These are phyloP conservation scores for Kluyveromyces siamensis DNA, from an alignment of 805 yeast species.

Conservation along the genomic window DNA sequence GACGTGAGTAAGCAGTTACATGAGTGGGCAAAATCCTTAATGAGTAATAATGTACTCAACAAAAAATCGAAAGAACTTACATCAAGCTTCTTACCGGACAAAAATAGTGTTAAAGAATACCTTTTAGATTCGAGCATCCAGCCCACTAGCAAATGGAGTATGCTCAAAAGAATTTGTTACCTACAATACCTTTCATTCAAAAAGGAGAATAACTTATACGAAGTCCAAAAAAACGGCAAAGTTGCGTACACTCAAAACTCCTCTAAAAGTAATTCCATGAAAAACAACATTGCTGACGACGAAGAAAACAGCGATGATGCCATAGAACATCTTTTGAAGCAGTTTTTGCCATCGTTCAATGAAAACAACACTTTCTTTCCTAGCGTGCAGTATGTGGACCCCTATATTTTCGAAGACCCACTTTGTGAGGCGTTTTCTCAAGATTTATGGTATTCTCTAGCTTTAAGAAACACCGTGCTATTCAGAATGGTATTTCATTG, in stretches of 20 bases:
- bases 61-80: conserved; percentile 20
- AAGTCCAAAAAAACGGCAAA: not conserved
- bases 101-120: conserved; percentile 48
- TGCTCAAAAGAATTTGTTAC: conserved; percentile 63
- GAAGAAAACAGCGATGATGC: conserved; percentile 11
- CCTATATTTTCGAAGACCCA: conserved; percentile 85
- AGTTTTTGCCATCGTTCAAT: conserved; percentile 17
- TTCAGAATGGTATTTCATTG: conserved; percentile 82
- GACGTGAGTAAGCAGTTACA: conserved; percentile 47
- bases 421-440: conserved; percentile 71
- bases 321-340: conserved; percentile 22
- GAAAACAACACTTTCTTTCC: conserved; percentile 13
- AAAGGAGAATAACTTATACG: conserved; percentile 26
- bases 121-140: conserved; percentile 38
- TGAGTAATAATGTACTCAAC: conserved; percentile 23
- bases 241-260: conserved; percentile 1
- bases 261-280: not conserved
- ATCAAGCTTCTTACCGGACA: conserved; percentile 42
- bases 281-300: not conserved
- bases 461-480: conserved; percentile 72
- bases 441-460: conserved; percentile 77
- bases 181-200: conserved; percentile 57
- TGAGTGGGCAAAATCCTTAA: conserved; percentile 43
- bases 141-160: conserved; percentile 56
- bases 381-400: conserved; percentile 55